These are phyloP conservation scores for Pecoramyces ruminantium DNA, from an alignment of 192 early-diverging fungal species.

Conservation along the genomic window DNA sequence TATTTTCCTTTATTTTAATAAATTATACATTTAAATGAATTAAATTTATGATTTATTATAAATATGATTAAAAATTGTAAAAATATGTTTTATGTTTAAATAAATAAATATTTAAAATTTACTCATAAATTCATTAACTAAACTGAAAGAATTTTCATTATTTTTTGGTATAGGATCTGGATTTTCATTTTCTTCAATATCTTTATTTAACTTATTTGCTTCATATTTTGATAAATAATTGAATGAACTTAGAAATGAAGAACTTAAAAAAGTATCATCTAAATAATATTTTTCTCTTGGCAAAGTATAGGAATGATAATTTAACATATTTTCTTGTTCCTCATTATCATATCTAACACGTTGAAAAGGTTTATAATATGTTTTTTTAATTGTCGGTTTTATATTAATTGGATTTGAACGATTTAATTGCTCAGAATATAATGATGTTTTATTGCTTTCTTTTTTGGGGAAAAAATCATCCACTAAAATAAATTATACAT, in stretches of 20 bases:
- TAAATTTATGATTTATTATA: too few species aligned
- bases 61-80: too few species aligned
- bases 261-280: background rate
- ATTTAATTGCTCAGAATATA: background rate
- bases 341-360: background rate
- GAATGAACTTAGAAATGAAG: background rate
- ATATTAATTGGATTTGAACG: background rate
- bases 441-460: background rate
- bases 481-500: too few species aligned
- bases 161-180: background rate
- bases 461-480: background rate
- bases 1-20: too few species aligned
- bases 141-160: background rate
- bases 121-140: background rate
- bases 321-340: background rate
- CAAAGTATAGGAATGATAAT: background rate
- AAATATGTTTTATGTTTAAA: too few species aligned
- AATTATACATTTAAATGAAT: too few species aligned
- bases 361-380: background rate
- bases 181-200: background rate
- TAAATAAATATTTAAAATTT: background rate
- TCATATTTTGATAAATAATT: background rate
- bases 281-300: background rate
- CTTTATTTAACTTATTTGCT: background rate
- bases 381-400: background rate